phyloP scores from a whole-genome alignment of 441 rosid species.

The Arabidopsis lyrata region DNA sequence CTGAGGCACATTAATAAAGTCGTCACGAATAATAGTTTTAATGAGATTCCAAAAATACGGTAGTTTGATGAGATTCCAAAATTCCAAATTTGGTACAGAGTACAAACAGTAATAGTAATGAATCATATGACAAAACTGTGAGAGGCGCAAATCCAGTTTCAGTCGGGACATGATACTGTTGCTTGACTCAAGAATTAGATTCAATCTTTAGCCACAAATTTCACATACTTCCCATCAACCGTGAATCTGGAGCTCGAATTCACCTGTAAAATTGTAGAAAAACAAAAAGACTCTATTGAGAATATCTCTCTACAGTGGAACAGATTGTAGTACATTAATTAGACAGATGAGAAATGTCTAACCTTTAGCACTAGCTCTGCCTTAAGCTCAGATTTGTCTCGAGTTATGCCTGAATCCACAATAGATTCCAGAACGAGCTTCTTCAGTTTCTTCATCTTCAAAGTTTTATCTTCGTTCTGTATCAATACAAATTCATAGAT shows the following conservation, averaged over 20 bases:
- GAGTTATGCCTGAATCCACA: slow-evolving; percentile 55
- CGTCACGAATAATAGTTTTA: no score
- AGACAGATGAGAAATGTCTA: slow-evolving; percentile 28
- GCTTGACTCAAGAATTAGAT: slow-evolving; percentile 10
- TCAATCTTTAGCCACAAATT: slow-evolving; percentile 59
- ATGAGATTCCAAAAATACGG: not conserved
- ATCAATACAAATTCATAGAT: slow-evolving; percentile 27
- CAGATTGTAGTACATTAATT: not conserved
- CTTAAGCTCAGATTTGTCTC: slow-evolving; percentile 53
- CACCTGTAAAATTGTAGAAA: slow-evolving; percentile 52
- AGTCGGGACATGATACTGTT: slow-evolving; percentile 5
- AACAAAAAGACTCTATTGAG: slow-evolving; percentile 1
- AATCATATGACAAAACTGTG: slow-evolving; percentile 38
- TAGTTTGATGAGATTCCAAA: slow-evolving; percentile 20
- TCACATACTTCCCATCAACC: slow-evolving; percentile 66
- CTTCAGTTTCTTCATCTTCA: slow-evolving; percentile 81
- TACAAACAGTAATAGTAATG: slow-evolving; percentile 21
- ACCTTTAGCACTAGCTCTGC: slow-evolving; percentile 73
- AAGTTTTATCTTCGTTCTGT: slow-evolving; percentile 68
- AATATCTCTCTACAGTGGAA: slow-evolving; percentile 1
- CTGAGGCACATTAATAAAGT: no score
- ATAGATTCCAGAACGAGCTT: slow-evolving; percentile 62
- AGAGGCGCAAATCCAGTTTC: not conserved
- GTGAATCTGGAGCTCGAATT: slow-evolving; percentile 67
- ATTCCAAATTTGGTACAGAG: slow-evolving; percentile 26